A percentile compares a stretch with the other conserved stretches of the same genome.
Evolutionary conservation across 2,329 filamentous ascomycete species (phyloP).

Genomic region (Diplodia mutila): DNA sequence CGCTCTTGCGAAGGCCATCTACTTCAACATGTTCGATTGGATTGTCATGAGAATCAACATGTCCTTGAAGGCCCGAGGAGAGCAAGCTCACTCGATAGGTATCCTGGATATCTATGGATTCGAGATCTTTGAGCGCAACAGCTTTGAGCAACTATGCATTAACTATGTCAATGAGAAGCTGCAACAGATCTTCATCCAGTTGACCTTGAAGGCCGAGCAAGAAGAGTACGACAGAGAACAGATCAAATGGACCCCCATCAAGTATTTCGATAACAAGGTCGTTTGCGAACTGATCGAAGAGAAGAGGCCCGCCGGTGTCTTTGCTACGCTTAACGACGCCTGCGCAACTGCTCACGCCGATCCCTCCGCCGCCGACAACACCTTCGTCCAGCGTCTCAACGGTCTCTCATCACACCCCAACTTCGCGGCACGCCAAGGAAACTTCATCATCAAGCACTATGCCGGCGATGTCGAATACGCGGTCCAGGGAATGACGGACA

Average conservation of each 20-base stretch:
- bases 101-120: conserved; percentile 99
- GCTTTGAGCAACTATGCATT: conserved; percentile 98
- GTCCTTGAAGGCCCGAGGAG: conserved; percentile 77
- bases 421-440: conserved; percentile 87
- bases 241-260: conserved; percentile 98
- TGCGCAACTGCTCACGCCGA: conserved; percentile 98
- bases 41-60: conserved; percentile 91
- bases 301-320: conserved; percentile 84
- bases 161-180: conserved; percentile 99
- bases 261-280: conserved; percentile 99
- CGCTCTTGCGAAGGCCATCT: conserved; percentile 92
- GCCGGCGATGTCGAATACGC: conserved; percentile 95
- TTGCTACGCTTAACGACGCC: conserved; percentile 95
- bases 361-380: conserved; percentile 89
- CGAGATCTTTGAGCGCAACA: conserved; percentile 97
- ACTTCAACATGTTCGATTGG: conserved; percentile 98
- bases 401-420: conserved; percentile 86
- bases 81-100: conserved; percentile 82
- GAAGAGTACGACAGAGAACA: conserved; percentile 95
- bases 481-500: conserved; percentile 96
- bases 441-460: conserved; percentile 98
- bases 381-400: conserved; percentile 91
- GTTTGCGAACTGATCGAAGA: conserved; percentile 97
- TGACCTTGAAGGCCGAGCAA: conserved; percentile 95
- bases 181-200: conserved; percentile 98